A percentile compares a stretch with the other conserved stretches of the same genome.
Evolutionary conservation across 768 basidiomycete species (phyloP).

Genomic region (Suillus spraguei): DNA sequence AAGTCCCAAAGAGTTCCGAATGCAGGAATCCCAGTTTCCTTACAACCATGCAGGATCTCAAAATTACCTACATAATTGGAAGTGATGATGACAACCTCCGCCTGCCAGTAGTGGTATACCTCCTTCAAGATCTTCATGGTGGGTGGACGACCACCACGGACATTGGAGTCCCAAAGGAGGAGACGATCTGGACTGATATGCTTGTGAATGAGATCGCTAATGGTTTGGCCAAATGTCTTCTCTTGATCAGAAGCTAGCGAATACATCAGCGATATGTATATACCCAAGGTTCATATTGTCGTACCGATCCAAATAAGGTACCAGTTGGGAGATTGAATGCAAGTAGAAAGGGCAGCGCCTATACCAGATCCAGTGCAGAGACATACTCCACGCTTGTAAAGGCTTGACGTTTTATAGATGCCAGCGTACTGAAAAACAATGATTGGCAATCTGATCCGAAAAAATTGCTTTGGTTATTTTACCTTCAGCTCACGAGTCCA

Average conservation of each 20-base stretch:
- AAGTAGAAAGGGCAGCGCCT: constrained; percentile 77
- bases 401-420: constrained; percentile 75
- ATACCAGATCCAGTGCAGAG: constrained; percentile 84
- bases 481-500: constrained; percentile 87
- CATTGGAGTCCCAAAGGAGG: constrained; percentile 77
- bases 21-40: constrained; percentile 64
- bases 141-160: constrained; percentile 73
- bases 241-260: constrained; percentile 75
- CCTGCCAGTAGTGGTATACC: constrained; percentile 67
- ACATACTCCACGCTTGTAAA: constrained; percentile 81
- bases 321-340: constrained; percentile 76
- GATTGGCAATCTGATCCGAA: not conserved
- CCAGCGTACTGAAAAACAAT: constrained; percentile 59
- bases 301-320: constrained; percentile 79
- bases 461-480: constrained; percentile 13
- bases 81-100: constrained; percentile 84
- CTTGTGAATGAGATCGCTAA: constrained; percentile 69
- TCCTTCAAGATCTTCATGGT: constrained; percentile 73
- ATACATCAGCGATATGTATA: constrained; percentile 16
- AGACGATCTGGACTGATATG: constrained; percentile 75
- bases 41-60: constrained; percentile 81
- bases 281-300: constrained; percentile 16
- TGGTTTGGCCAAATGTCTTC: constrained; percentile 82
- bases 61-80: constrained; percentile 79
- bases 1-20: constrained; percentile 79